Percentiles rank a stretch among this genome's conserved stretches.
phyloP scores from a whole-genome alignment of 2,329 filamentous ascomycete species.

The Fusarium veterinarium region DNA sequence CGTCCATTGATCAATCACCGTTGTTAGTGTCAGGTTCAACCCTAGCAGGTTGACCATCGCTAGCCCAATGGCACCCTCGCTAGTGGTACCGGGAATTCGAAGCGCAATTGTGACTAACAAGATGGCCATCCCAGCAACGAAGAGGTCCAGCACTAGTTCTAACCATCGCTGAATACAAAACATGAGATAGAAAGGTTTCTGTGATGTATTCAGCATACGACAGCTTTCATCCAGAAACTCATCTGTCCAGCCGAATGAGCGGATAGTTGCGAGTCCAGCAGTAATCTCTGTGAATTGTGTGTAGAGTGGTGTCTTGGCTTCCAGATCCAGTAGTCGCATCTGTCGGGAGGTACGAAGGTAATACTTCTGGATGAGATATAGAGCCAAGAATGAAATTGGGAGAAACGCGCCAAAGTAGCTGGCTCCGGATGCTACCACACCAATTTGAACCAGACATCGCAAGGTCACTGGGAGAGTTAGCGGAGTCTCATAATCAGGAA shows the following conservation, averaged over 20 bases:
- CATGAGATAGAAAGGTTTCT: conserved; percentile 62
- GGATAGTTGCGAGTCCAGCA: conserved; percentile 59
- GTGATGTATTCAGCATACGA: conserved; percentile 55
- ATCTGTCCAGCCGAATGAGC: conserved; percentile 61
- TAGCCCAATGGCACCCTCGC: conserved; percentile 48
- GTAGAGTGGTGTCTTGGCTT: conserved; percentile 61
- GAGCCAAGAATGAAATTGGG: conserved; percentile 53
- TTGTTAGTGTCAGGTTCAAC: conserved; percentile 47
- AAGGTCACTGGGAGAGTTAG: conserved; percentile 45
- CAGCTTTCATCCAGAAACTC: conserved; percentile 51
- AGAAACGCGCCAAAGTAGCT: conserved; percentile 53
- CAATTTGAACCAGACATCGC: conserved; percentile 33
- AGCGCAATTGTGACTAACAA: conserved; percentile 59
- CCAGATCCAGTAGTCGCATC: conserved; percentile 63
- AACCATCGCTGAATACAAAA: conserved; percentile 63
- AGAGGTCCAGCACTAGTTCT: conserved; percentile 59
- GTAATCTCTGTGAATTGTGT: conserved; percentile 63
- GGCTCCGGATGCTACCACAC: conserved; percentile 41
- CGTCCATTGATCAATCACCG: conserved; percentile 52
- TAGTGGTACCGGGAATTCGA: conserved; percentile 33
- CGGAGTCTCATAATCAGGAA: accelerated
- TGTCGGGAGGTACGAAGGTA: conserved; percentile 66
- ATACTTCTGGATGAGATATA: conserved; percentile 60
- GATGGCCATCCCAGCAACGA: conserved; percentile 59
- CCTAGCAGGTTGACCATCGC: conserved; percentile 46